Evolutionary conservation across 345 rosid species (phyloP), one percentile per base, ranked within the genome.

Genomic region (Citrus unshiu): DNA sequence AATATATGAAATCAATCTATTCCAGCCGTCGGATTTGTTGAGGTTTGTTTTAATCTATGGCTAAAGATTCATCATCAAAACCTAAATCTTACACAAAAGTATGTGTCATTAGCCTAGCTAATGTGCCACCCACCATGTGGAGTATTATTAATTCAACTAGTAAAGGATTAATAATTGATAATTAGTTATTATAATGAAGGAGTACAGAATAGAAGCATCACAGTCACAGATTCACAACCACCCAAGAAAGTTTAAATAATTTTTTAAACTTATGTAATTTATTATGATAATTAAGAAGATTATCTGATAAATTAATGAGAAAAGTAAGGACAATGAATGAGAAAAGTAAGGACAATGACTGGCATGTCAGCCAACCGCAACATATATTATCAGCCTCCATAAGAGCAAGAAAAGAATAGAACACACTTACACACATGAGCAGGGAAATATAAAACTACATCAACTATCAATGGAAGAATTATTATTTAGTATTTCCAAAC

Each of bases 261-360:
- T 39, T 37, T n/a, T 29, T 29, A 5, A 54, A 54, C 5, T 14
- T 13, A 3, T 14, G 22, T 43, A 22, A 7, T 70, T 25, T 22
- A 62, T 40, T 74, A 12, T 29, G 6, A 68, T 51, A 70, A 13
- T 46, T 46, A 73, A 58, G 61, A 75, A 83, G 59, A 54, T 67
- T 67, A 60, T 67, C 22, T 25, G 56, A 30, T 80, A 78, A 54
- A 77, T 82, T 74, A 69, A 74, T 32, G 43, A 65, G 30, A 80
- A 86, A 35, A 46, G 43, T 85, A 70, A 79, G 77, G 85, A 83
- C 87, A 86, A 62, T 70, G 78, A 83, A 74, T 32, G 43, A 65
- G 30, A 80, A 86, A 35, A 46, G 43, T 85, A 70, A 79, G 77
- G 85, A 83, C 87, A 86, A 62, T 70, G 78, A 83, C 90, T 86